These are phyloP conservation scores for Citropsis articulata DNA, from an alignment of 345 rosid species.

Conservation along the genomic window DNA sequence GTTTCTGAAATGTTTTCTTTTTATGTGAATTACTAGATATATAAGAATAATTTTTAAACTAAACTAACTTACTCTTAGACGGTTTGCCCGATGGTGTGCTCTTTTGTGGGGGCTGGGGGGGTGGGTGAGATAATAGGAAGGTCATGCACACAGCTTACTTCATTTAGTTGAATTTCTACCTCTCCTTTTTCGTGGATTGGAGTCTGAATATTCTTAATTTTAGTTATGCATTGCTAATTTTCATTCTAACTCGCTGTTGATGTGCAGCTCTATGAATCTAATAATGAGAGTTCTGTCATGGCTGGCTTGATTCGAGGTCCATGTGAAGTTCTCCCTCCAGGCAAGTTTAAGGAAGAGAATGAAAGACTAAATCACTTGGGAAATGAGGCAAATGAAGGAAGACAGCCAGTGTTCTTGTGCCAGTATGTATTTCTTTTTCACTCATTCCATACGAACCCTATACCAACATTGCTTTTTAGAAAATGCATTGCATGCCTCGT, in stretches of 20 bases:
- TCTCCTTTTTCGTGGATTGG: slow-evolving; percentile 3
- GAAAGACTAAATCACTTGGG: slow-evolving; percentile 41
- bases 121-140: background rate
- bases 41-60: background rate
- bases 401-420: slow-evolving; percentile 48
- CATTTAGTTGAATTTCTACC: background rate
- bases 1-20: background rate
- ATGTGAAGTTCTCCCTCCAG: slow-evolving; percentile 53
- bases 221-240: background rate
- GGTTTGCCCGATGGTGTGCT: background rate
- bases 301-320: slow-evolving; percentile 56
- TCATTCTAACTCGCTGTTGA: background rate
- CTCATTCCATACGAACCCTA: background rate
- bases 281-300: slow-evolving; percentile 43
- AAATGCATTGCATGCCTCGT: background rate
- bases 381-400: slow-evolving; percentile 32
- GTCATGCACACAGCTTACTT: background rate
- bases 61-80: background rate
- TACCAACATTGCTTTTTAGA: background rate
- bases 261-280: slow-evolving; percentile 64
- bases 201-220: background rate
- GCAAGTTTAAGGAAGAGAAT: slow-evolving; percentile 48
- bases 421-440: slow-evolving; percentile 37
- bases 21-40: background rate
- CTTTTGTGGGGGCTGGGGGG: no score